Conservation (phyloP, 176 grass and related monocot genomes). For the Rhipidocladum racemiflorum region DNA sequence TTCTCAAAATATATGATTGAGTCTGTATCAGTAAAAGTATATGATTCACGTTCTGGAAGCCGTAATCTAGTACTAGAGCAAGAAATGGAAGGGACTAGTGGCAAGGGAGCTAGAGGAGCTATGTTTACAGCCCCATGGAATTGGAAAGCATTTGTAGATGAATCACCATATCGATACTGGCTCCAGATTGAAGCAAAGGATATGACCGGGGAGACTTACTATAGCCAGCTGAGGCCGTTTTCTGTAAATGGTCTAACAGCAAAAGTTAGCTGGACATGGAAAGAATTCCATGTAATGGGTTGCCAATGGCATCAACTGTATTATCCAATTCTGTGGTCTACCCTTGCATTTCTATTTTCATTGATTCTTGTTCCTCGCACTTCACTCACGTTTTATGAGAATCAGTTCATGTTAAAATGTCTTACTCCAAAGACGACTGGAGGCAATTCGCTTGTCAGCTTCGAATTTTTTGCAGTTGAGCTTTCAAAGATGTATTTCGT, state of each 20-base stretch:
- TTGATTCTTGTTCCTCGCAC: slow-evolving; percentile 37
- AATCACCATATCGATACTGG: slow-evolving; percentile 35
- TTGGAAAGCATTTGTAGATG: slow-evolving; percentile 34
- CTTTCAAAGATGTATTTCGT: slow-evolving; percentile 32
- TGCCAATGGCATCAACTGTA: slow-evolving; percentile 46
- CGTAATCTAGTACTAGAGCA: slow-evolving; percentile 32
- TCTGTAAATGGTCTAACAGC: slow-evolving; percentile 44
- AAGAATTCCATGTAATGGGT: slow-evolving; percentile 51
- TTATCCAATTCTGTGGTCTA: slow-evolving; percentile 44
- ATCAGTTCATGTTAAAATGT: background rate
- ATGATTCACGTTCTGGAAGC: slow-evolving; percentile 30
- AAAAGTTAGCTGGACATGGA: slow-evolving; percentile 56
- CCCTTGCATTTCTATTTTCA: slow-evolving; percentile 32
- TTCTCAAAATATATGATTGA: slow-evolving; percentile 42
- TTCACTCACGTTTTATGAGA: slow-evolving; percentile 27
- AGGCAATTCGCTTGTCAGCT: background rate
- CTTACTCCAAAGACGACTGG: background rate
- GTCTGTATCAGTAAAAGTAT: slow-evolving; percentile 41
- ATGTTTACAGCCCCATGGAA: slow-evolving; percentile 42
- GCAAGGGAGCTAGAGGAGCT: slow-evolving; percentile 30
- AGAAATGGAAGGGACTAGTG: slow-evolving; percentile 32
- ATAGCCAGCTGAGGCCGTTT: slow-evolving; percentile 46
- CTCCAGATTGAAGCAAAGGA: slow-evolving; percentile 45
- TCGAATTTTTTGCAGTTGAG: slow-evolving; percentile 20
- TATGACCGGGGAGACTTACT: slow-evolving; percentile 25